Evolutionary conservation across 352 stramenopile genomes (phyloP).

Genomic region (Phytophthora litchii): DNA sequence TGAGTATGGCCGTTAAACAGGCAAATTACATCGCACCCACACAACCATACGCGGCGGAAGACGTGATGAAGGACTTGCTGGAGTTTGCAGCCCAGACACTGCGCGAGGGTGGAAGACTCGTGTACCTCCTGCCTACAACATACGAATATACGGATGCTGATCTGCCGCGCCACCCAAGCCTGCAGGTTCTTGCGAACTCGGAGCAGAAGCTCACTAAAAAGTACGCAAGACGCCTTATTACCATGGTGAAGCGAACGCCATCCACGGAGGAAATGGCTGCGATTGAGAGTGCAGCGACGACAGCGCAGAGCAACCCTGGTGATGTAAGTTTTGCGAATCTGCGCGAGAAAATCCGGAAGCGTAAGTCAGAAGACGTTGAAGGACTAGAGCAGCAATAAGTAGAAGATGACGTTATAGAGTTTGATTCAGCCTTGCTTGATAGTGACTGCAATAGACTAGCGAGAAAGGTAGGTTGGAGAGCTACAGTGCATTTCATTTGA

Average conservation of each 20-base stretch:
- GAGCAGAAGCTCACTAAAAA: constrained; percentile 87
- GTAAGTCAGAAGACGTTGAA: constrained; percentile 53
- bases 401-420: constrained; percentile 9
- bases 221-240: constrained; percentile 85
- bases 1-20: constrained; percentile 48
- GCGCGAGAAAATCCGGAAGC: constrained; percentile 77
- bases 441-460: constrained; percentile 11
- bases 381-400: constrained; percentile 24
- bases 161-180: constrained; percentile 70
- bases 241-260: constrained; percentile 78
- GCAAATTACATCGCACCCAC: constrained; percentile 96
- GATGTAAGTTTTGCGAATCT: constrained; percentile 74
- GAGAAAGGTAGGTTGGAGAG: constrained; percentile 30
- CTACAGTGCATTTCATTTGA: constrained; percentile 14
- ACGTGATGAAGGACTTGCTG: constrained; percentile 97
- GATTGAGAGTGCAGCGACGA: constrained; percentile 12
- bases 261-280: constrained; percentile 22
- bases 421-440: neutral
- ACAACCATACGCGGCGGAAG: constrained; percentile 94
- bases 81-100: constrained; percentile 88
- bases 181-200: constrained; percentile 79
- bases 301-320: constrained; percentile 27
- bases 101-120: constrained; percentile 75
- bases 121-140: constrained; percentile 88
- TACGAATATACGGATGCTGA: constrained; percentile 85